A percentile compares a stretch with the other conserved stretches of the same genome.
These are phyloP conservation scores for Parafenestella ontariensis DNA, from an alignment of 2,329 filamentous ascomycete genomes.

Conservation along the genomic window DNA sequence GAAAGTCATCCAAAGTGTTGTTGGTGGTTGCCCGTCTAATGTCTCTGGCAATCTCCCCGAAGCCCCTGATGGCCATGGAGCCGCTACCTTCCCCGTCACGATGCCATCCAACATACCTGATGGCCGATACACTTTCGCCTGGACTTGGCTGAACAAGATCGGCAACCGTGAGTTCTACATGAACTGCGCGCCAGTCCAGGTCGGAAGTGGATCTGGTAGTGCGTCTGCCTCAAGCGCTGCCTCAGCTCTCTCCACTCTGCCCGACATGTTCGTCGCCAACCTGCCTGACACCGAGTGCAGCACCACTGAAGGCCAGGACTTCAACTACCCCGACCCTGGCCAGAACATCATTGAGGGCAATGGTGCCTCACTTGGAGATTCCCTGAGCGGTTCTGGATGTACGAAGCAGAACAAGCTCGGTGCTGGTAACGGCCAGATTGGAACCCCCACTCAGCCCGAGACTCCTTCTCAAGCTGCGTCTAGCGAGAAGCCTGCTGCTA, in stretches of 20 bases:
- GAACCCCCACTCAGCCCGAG: constrained; percentile 24
- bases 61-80: constrained; percentile 59
- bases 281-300: constrained; percentile 62
- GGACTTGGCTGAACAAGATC: constrained; percentile 93
- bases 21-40: constrained; percentile 81
- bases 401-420: constrained; percentile 36
- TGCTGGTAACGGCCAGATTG: constrained; percentile 39
- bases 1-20: constrained; percentile 88
- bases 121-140: constrained; percentile 81
- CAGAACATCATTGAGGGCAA: constrained; percentile 49
- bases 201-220: constrained; percentile 61
- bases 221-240: constrained; percentile 19
- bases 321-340: constrained; percentile 74
- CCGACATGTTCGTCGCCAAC: constrained; percentile 79
- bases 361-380: constrained; percentile 41
- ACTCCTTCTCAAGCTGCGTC: constrained; percentile 12
- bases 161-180: constrained; percentile 98
- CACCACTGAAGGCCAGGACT: constrained; percentile 59
- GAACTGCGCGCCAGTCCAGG: constrained; percentile 82
- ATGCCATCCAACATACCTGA: constrained; percentile 74
- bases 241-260: constrained; percentile 63
- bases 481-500: not conserved
- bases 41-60: constrained; percentile 52
- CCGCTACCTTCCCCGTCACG: constrained; percentile 68
- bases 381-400: constrained; percentile 38